Base-by-base conservation (phyloP, 2,329 filamentous ascomycete genomes). In the Phoma sp. region DNA sequence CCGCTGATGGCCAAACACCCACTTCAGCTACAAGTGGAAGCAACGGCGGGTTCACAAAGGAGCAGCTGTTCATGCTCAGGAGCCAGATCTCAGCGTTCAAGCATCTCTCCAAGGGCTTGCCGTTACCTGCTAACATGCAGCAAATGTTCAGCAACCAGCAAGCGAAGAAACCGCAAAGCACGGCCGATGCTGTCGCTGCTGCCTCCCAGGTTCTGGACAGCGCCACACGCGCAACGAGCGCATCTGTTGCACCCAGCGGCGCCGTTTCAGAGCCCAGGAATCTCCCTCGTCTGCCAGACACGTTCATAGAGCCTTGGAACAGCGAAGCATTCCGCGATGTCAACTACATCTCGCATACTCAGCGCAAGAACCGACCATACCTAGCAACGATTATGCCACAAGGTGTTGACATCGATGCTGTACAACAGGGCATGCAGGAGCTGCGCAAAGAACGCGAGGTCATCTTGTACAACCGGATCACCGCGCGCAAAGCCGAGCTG, bases 61-160 rank as follows among this genome's bases (percentile, higher is more conserved):
- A 95, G 52, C 95, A 99, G 73, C 80, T 96, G 40, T 82, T 84
- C 22, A 85, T 91, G 38, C 80, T 99, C 9, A 84, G 91, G 57
- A 88, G 90, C 62, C 95, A 99, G 74, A 96, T 98, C 45, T 84
- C 89, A 65, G 93, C 94, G 0, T 98, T 97, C 78, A 96, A 96
- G 76, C 84, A 92, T 63, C 82, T 99, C 4, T 89, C 91, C 5
- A 96, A 95, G 76, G 96, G 96, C 64, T 82, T 89, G 13, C 89
- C 92, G 0, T 86, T 98, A 3, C 92, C 94, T 1, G 77, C 85
- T 27, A 84, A 86, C 59, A 84, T 96, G 61, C 92, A 96, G 72
- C 90, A 94, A 69, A 86, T 90, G 43, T 87, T 98, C 33, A 96
- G 93, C 72, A 83, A 88, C 39, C 87, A 89, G 54, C 86, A 88